Conservation (phyloP, 139 green algal species). For the Volvox reticuliferus region DNA sequence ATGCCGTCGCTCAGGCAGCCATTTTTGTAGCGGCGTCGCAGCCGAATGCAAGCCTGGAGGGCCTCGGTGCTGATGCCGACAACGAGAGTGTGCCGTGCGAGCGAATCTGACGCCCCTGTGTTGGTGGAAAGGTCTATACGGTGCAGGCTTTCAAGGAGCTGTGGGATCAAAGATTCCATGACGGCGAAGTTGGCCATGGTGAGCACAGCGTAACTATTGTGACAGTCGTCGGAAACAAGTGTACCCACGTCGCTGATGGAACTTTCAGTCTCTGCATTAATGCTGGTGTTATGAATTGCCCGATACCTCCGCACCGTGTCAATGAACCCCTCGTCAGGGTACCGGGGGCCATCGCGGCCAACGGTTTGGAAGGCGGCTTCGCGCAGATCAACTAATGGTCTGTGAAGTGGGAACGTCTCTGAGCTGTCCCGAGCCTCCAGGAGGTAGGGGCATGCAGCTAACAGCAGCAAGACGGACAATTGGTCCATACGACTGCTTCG, state of each 20-base stretch:
- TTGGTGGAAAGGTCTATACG: not conserved
- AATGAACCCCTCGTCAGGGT: slow-evolving; percentile 24
- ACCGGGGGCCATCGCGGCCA: slow-evolving; percentile 10
- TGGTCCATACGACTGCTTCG: no score
- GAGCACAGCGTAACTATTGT: not conserved
- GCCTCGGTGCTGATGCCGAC: slow-evolving; percentile 2
- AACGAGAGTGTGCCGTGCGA: not conserved
- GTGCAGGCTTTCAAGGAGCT: slow-evolving; percentile 36
- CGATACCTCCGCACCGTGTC: not conserved
- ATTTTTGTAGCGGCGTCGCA: not conserved
- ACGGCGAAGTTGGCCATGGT: slow-evolving; percentile 12
- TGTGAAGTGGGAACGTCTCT: not conserved
- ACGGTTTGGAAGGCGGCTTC: slow-evolving; percentile 9
- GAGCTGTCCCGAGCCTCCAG: not conserved
- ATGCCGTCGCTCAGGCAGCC: not conserved
- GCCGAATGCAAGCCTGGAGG: not conserved
- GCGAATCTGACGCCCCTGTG: not conserved
- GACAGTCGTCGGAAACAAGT: no score
- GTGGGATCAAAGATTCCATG: slow-evolving; percentile 17
- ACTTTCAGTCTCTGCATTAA: no score
- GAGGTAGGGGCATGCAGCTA: not conserved
- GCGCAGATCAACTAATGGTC: not conserved
- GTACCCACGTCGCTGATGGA: no score
- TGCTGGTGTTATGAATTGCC: not conserved
- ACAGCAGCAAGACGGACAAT: not conserved